These are phyloP conservation scores for Aspergillus saccharolyticus DNA, from an alignment of 495 filamentous ascomycete genomes.

Conservation along the genomic window DNA sequence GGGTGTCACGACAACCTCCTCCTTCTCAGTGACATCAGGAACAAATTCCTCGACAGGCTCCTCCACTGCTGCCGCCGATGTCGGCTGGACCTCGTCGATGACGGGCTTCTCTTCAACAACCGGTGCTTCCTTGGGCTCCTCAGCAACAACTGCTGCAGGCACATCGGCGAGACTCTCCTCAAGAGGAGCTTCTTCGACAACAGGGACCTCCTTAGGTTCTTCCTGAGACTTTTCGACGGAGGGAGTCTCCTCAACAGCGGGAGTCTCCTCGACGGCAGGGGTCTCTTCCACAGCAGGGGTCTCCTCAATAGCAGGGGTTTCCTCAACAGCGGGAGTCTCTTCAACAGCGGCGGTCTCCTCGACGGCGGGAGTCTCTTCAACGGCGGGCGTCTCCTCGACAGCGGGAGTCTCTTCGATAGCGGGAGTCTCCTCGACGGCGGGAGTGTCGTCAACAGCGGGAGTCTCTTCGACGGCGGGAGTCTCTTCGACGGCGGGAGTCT, in stretches of 20 bases:
- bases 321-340: background rate
- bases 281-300: background rate
- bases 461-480: slow-evolving; percentile 10
- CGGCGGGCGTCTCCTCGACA: slow-evolving; percentile 1
- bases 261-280: slow-evolving; percentile 6
- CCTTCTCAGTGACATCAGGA: slow-evolving; percentile 4
- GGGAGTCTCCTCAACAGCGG: background rate
- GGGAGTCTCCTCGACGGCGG: slow-evolving; percentile 6
- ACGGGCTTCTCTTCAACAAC: background rate
- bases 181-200: slow-evolving; percentile 5
- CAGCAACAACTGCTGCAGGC: slow-evolving; percentile 5
- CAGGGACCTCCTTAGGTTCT: slow-evolving; percentile 8
- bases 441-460: slow-evolving; percentile 2
- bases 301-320: slow-evolving; percentile 7
- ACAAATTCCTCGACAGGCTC: slow-evolving; percentile 12
- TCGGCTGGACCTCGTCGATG: background rate
- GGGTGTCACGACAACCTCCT: background rate
- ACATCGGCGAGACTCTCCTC: background rate
- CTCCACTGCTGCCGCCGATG: background rate
- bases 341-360: slow-evolving; percentile 3
- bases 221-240: slow-evolving; percentile 6
- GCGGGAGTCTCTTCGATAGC: slow-evolving; percentile 7
- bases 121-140: slow-evolving; percentile 8
- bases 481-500: slow-evolving; percentile 8
- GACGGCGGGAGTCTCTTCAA: slow-evolving; percentile 7